These are phyloP conservation scores for Leptographium galeiforme DNA, from an alignment of 2,329 filamentous ascomycete species.

Conservation along the genomic window DNA sequence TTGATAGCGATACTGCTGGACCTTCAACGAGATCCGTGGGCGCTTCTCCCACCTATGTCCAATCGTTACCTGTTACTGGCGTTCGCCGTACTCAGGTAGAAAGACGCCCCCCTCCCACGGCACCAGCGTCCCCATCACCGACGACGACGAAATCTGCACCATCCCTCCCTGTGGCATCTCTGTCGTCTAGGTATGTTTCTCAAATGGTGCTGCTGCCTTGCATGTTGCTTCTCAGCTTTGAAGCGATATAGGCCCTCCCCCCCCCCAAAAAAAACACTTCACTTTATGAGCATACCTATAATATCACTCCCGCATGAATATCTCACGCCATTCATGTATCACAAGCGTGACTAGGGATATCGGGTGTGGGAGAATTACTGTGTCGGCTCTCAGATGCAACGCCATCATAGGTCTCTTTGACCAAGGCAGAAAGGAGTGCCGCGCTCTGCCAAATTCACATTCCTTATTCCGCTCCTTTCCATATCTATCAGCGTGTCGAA, in stretches of 20 bases:
- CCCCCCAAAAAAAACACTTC: too few species aligned
- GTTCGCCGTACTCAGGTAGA: background rate
- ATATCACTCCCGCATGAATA: too few species aligned
- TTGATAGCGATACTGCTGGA: conserved; percentile 30
- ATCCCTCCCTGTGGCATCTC: background rate
- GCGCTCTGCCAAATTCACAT: too few species aligned
- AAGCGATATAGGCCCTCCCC: background rate
- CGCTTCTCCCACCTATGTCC: conserved; percentile 2
- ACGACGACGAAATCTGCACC: background rate
- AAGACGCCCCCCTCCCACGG: background rate
- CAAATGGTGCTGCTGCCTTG: background rate
- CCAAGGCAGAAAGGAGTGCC: too few species aligned
- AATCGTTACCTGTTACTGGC: background rate
- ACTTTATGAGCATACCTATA: too few species aligned
- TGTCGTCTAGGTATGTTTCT: background rate
- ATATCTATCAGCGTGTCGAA: too few species aligned
- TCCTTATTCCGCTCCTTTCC: too few species aligned
- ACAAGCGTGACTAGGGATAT: too few species aligned
- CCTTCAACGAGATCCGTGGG: conserved; percentile 1
- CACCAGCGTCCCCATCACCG: background rate
- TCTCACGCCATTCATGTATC: too few species aligned
- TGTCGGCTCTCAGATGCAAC: too few species aligned
- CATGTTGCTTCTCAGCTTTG: background rate
- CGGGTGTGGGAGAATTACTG: too few species aligned
- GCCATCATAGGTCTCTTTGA: too few species aligned